Conservation (phyloP, 495 filamentous ascomycete genomes). For the Penicillium cosmopolitanum region DNA sequence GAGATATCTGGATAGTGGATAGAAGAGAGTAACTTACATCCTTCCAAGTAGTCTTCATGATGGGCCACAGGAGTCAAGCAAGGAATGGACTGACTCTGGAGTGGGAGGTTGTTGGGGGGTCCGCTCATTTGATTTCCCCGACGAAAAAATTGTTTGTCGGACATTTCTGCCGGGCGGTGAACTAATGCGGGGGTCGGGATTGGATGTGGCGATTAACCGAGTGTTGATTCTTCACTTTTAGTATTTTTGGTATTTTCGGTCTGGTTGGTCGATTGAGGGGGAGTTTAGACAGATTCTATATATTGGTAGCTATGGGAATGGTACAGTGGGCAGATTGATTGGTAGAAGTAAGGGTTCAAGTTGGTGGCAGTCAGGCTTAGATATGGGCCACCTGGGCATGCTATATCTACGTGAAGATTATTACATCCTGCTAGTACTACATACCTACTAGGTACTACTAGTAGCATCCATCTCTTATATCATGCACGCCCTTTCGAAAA, state of each 20-base stretch:
- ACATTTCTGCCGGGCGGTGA: conserved; percentile 44
- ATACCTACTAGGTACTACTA: too few species aligned
- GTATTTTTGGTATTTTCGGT: too few species aligned
- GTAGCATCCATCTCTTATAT: too few species aligned
- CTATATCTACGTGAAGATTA: too few species aligned
- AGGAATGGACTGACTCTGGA: conserved; percentile 25
- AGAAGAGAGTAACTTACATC: conserved; percentile 46
- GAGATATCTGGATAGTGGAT: neutral
- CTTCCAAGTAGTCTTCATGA: conserved; percentile 76
- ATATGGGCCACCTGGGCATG: too few species aligned
- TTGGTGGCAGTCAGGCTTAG: too few species aligned
- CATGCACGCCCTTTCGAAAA: neutral
- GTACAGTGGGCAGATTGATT: too few species aligned
- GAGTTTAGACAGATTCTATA: too few species aligned
- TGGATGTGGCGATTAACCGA: conserved; percentile 28
- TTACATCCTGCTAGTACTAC: too few species aligned
- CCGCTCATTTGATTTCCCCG: conserved; percentile 27
- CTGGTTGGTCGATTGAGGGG: too few species aligned
- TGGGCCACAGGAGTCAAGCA: conserved; percentile 43
- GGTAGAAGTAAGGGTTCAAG: too few species aligned
- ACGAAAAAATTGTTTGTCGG: conserved; percentile 33
- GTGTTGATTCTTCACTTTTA: conserved; percentile 1
- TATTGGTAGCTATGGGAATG: too few species aligned
- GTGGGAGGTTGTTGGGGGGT: conserved; percentile 31
- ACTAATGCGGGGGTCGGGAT: conserved; percentile 34